Evolutionary conservation across 2,329 filamentous ascomycete species (phyloP).

Genomic region (Colletotrichum tanaceti): DNA sequence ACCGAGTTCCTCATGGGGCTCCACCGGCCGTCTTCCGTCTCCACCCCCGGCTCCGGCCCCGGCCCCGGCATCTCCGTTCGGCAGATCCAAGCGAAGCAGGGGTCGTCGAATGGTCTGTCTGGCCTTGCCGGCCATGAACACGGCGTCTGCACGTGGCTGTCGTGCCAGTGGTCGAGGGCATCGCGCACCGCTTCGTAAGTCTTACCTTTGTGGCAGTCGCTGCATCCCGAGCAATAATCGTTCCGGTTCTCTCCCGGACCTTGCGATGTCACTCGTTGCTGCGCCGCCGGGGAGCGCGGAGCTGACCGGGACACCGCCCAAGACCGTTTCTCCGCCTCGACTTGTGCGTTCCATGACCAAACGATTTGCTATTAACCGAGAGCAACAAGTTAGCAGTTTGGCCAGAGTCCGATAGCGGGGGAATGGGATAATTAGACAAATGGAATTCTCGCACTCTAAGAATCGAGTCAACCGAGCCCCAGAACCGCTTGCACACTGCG

Average conservation of each 20-base stretch:
- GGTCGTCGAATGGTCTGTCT: conserved; percentile 18
- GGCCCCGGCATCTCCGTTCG: no score
- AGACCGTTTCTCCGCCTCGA: neutral
- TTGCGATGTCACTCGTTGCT: no score
- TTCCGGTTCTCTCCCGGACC: neutral
- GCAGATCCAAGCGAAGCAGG: conserved; percentile 15
- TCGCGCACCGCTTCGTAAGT: neutral
- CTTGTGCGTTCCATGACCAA: neutral
- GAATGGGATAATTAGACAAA: no score
- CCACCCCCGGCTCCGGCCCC: no score
- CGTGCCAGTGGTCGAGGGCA: conserved; percentile 22
- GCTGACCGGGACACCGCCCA: neutral
- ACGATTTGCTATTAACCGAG: neutral
- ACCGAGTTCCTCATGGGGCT: neutral
- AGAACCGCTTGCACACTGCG: conserved; percentile 40
- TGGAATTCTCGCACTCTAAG: conserved; percentile 34
- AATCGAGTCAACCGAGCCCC: conserved; percentile 42
- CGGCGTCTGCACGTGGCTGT: neutral
- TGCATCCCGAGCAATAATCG: neutral
- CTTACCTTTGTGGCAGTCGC: neutral
- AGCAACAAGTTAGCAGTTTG: neutral
- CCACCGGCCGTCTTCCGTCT: neutral
- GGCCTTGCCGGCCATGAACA: neutral
- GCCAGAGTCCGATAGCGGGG: neutral
- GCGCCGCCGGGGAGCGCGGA: neutral